Base-by-base conservation (phyloP, 768 basidiomycete species). In the Pulveroboletus sp. region DNA sequence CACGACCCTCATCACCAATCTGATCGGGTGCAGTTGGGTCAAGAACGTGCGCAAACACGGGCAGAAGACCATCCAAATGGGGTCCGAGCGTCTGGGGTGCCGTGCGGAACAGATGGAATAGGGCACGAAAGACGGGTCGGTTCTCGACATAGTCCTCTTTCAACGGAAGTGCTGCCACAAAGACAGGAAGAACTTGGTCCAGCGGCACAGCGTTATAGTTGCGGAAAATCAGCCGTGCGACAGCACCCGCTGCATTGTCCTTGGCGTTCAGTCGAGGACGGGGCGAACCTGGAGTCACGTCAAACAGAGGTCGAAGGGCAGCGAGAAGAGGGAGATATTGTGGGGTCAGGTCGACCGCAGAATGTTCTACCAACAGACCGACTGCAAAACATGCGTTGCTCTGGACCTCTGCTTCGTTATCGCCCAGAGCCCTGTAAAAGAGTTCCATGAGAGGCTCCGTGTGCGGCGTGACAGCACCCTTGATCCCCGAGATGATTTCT, bases 221-320 rank as follows among this genome's bases (percentile, higher is more conserved):
- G 63, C 87, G 87, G 59, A 82, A 65, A 62, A 98, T 87, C 65
- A 98, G 77, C 14, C 97, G 85, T 5, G 84, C 83, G 44, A 98
- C 89, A 21, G 94, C 90, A 37, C 97, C 97, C 8, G 87, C 81
- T n/a, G 97, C 97, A 67, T 99, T 99, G 70, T 99, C 97, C 53
- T 86, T 86, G 17, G 94, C 94, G 64, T 94, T 94, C 52, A 91
- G 69, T 37, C 74, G 75, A 7, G 88, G 71, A 6, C 80, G 62
- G n/a, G 84, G 73, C 6, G 89, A 74, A 49, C 85, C 80, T 1
- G 81, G 69, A 8, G 80, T 59, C 31, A 87, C 75, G 37, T 75
- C 67, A 68, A 99, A 98, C 46, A 95, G 75, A 13, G 90, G 89
- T 23, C 82, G 87, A 39, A 98, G 82, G 1, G 84, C 84, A 31